phyloP scores from a whole-genome alignment of 2,329 filamentous ascomycete genomes.

The Hymenoscyphus albidus region DNA sequence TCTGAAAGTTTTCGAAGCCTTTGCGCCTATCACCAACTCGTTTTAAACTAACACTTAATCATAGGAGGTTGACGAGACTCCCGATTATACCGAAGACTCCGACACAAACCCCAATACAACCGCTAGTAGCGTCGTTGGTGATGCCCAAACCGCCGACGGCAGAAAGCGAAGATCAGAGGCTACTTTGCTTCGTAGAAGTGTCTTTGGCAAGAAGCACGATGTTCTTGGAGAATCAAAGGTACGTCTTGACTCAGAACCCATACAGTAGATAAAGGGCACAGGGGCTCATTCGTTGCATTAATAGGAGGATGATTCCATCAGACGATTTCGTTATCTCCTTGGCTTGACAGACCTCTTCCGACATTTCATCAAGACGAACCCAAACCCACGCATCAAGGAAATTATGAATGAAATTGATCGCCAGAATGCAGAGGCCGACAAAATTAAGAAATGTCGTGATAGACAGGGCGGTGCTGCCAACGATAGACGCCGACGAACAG shows the following conservation, averaged over 20 bases:
- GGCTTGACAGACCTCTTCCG: slow-evolving; percentile 96
- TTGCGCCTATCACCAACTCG: neutral
- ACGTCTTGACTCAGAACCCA: slow-evolving; percentile 27
- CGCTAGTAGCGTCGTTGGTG: slow-evolving; percentile 82
- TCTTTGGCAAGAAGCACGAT: slow-evolving; percentile 94
- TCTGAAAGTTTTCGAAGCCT: neutral
- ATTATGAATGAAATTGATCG: slow-evolving; percentile 93
- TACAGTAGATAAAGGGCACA: neutral
- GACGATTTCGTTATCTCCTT: slow-evolving; percentile 89
- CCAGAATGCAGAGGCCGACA: slow-evolving; percentile 74
- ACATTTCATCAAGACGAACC: slow-evolving; percentile 97
- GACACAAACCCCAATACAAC: slow-evolving; percentile 66
- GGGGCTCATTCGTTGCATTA: neutral
- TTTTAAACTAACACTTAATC: slow-evolving; percentile 6
- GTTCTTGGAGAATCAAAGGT: slow-evolving; percentile 90
- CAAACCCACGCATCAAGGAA: slow-evolving; percentile 88
- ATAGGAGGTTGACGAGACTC: slow-evolving; percentile 60
- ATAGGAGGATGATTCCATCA: slow-evolving; percentile 90
- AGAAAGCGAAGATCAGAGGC: slow-evolving; percentile 83
- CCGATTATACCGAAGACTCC: slow-evolving; percentile 63
- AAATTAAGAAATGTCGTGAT: slow-evolving; percentile 66
- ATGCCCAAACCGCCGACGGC: slow-evolving; percentile 60
- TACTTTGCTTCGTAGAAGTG: slow-evolving; percentile 83
- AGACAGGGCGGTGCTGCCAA: slow-evolving; percentile 81
- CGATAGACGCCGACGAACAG: slow-evolving; percentile 79